Percentiles rank a stretch among this genome's conserved stretches.
These are phyloP conservation scores for Incumbomyces delicatus DNA, from an alignment of 2,329 filamentous ascomycete genomes.

Conservation along the genomic window DNA sequence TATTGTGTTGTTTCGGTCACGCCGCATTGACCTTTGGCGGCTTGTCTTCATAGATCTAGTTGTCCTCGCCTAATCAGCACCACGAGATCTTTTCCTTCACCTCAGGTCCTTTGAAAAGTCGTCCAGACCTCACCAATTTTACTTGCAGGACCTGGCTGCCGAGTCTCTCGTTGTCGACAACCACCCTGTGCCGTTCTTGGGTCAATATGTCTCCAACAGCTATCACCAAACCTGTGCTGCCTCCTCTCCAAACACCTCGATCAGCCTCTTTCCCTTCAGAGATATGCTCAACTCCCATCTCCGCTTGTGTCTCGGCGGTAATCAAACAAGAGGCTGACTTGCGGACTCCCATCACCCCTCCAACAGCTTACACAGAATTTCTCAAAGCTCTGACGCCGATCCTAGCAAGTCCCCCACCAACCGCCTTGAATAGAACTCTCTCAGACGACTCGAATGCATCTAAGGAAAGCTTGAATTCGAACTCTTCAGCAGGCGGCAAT, in stretches of 20 bases:
- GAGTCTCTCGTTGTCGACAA: slow-evolving; percentile 22
- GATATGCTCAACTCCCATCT: slow-evolving; percentile 40
- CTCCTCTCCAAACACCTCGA: slow-evolving; percentile 36
- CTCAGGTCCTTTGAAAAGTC: neutral
- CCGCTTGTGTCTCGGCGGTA: slow-evolving; percentile 44
- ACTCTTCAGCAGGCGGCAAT: slow-evolving; percentile 27
- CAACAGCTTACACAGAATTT: slow-evolving; percentile 83
- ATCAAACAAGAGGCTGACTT: slow-evolving; percentile 61
- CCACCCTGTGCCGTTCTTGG: slow-evolving; percentile 10
- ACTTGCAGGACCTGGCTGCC: slow-evolving; percentile 6
- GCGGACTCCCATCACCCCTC: slow-evolving; percentile 84
- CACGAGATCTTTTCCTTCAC: slow-evolving; percentile 3
- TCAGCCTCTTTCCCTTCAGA: slow-evolving; percentile 41
- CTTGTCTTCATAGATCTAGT: slow-evolving; percentile 5
- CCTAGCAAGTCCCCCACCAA: slow-evolving; percentile 57
- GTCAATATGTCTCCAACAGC: slow-evolving; percentile 11
- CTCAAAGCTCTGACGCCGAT: slow-evolving; percentile 68
- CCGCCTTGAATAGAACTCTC: slow-evolving; percentile 30
- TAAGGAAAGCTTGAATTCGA: slow-evolving; percentile 26
- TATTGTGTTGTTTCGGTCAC: slow-evolving; percentile 5
- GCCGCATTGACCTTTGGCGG: slow-evolving; percentile 3
- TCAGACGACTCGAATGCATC: slow-evolving; percentile 34
- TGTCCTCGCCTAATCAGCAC: slow-evolving; percentile 4
- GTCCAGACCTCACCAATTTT: neutral
- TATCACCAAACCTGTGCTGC: slow-evolving; percentile 28